Evolutionary conservation across 768 basidiomycete species (phyloP).

Genomic region (Rhodotorula sphaerocarpa): DNA sequence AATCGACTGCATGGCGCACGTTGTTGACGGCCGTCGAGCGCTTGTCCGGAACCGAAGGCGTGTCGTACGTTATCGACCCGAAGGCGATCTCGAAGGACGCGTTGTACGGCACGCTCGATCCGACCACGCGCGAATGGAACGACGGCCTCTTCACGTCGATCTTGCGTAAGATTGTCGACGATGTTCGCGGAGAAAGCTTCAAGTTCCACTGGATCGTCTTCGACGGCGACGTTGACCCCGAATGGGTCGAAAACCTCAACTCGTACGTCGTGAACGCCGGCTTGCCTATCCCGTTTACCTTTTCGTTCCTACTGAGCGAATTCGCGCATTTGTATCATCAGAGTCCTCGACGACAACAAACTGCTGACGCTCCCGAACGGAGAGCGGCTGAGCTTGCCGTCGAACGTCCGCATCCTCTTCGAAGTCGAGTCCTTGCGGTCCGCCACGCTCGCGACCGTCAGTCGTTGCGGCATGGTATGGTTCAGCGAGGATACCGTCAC

Average conservation of each 20-base stretch:
- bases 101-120: constrained; percentile 91
- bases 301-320: not conserved
- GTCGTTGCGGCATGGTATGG: constrained; percentile 99
- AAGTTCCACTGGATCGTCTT: constrained; percentile 99
- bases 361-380: constrained; percentile 93
- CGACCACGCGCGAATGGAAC: constrained; percentile 97
- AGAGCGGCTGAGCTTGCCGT: constrained; percentile 89
- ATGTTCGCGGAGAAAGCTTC: constrained; percentile 91
- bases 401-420: constrained; percentile 98
- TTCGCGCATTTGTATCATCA: constrained; percentile 47
- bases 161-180: constrained; percentile 92
- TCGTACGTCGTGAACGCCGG: constrained; percentile 54
- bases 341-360: constrained; percentile 98
- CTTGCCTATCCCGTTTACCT: not conserved
- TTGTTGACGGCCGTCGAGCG: constrained; percentile 81
- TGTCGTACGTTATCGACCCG: constrained; percentile 93
- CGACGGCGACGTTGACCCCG: constrained; percentile 98
- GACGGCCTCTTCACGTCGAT: constrained; percentile 98
- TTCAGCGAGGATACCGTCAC: constrained; percentile 95
- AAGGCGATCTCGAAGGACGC: constrained; percentile 99
- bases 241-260: constrained; percentile 99
- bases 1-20: constrained; percentile 94
- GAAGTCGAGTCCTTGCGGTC: constrained; percentile 97
- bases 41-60: constrained; percentile 82
- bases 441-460: constrained; percentile 95